Evolutionary conservation across 164 flowering plant genomes (phyloP), one percentile per base, ranked within the genome.

Genomic region (Cinnamomum micranthum): DNA sequence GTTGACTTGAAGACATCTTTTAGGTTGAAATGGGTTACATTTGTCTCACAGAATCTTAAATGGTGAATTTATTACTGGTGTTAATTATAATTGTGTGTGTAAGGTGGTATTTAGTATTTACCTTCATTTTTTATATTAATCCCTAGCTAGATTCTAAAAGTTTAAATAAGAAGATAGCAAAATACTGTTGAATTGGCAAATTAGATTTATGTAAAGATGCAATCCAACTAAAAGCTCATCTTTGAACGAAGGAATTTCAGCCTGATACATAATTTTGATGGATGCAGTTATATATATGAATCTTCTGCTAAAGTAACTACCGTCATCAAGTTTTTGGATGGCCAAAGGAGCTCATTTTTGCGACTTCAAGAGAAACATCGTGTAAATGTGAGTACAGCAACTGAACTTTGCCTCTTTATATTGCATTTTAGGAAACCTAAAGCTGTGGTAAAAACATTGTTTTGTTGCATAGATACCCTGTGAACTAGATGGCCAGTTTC

Each of bases 351-450:
- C 73, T 80, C 88, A 20, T 81, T 95, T 31, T 20, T 88, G 80
- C 74, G 82, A 63, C 85, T 95, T 66, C 99, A 95, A 77, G 97
- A 91, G 75, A 92, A 92, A 77, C 90, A 95, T 80, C 90, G 86
- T 10, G 93, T 95, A 60, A 77, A 80, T 84, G 94, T 90, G 62
- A 83, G 86, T 72, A 25, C 27, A 35, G n/a, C 31, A 68, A 15
- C 50, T 20, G 20, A 35, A 33, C 15, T 25, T 77, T 20, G 71
- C 17, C 22, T 27, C 31, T 31, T 68, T 62, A 27, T 11, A 3
- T 60, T 68, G 27, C 60, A 55, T 55, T 55, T 55, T 55, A 11
- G 1, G 47, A 35, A 41, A 11, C n/a, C n/a, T 55, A 55, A 55
- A 55, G 60, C 17, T 55, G 60, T 55, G 19, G n/a, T 55, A 55